Evolutionary conservation across 352 stramenopile species (phyloP), one percentile per base, ranked within the genome.

Genomic region (Globisporangium parvum): DNA sequence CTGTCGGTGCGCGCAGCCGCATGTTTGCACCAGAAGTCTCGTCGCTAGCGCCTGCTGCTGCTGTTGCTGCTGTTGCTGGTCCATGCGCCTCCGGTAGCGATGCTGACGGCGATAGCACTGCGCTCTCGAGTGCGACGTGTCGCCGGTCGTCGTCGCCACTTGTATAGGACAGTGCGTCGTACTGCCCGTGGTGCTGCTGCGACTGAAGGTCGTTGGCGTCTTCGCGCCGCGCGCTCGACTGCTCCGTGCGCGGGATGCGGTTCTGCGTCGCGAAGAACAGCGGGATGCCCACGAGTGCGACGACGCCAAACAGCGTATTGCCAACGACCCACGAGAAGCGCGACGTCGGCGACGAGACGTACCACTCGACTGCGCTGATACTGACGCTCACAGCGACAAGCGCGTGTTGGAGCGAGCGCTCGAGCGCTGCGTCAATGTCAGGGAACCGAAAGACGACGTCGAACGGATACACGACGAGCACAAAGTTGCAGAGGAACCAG

Each of bases 401-500:
- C 23, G 51, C 59, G n/a, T 71, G 75, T 74, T 75, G 91, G 4
- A 90, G 58, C 3, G 62, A 64, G 5, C 60, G 59, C 31, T 75
- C 59, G 11, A 71, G 62, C 14, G 17, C 23, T 8, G 62, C 60
- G 21, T 82, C 58, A 0, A 85, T 56, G 23, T 66, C 59, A 2
- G 71, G 63, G 60, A 89, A 94, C 15, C 75, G 72, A 53, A 88
- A 92, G 17, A 94, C 71, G 28, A 92, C 54, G 45, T 85, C 56
- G 54, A 91, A 94, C 12, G 84, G 84, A 51, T 83, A 75, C n/a
- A 76, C 69, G 11, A 89, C 69, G 5, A 94, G 69, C 45, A 75
- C 57, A 26, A 91, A 75, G 53, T 87, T 88, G 61, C 76, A 80
- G 49, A 87, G 76, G 60, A 89, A 94, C 84, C 84, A 94, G 6